Evolutionary conservation across 805 yeast genomes (phyloP).

Genomic region (Candida piceae): DNA sequence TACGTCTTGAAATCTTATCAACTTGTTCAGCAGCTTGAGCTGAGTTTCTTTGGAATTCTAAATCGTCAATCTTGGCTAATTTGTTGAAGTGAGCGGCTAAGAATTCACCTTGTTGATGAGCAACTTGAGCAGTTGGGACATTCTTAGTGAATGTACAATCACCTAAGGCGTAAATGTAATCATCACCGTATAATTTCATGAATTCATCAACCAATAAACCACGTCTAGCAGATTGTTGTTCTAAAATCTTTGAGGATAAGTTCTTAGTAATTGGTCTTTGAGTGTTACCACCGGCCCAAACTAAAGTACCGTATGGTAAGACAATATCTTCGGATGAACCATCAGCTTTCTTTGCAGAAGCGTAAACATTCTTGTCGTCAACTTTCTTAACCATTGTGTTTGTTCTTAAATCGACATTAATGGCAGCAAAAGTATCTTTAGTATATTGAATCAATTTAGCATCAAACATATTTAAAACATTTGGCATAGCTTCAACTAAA

Average conservation of each 20-base stretch:
- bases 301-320: conserved; percentile 86
- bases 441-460: conserved; percentile 71
- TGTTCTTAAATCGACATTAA: conserved; percentile 68
- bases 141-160: conserved; percentile 90
- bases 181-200: conserved; percentile 78
- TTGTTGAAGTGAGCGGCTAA: conserved; percentile 69
- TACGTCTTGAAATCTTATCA: conserved; percentile 36
- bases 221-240: conserved; percentile 80
- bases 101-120: conserved; percentile 87
- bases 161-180: conserved; percentile 80
- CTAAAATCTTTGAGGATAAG: conserved; percentile 64
- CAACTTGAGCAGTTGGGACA: conserved; percentile 97
- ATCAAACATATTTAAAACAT: conserved; percentile 75
- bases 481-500: conserved; percentile 86
- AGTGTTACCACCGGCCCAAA: conserved; percentile 98
- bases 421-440: conserved; percentile 61
- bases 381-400: conserved; percentile 89
- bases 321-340: conserved; percentile 54
- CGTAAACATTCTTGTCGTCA: conserved; percentile 62
- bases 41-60: conserved; percentile 39
- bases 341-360: conserved; percentile 59
- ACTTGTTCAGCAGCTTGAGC: conserved; percentile 37
- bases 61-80: conserved; percentile 54
- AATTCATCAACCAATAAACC: conserved; percentile 84
- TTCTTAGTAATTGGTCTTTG: conserved; percentile 71